A percentile compares a stretch with the other conserved stretches of the same genome.
phyloP scores from a whole-genome alignment of 2,329 filamentous ascomycete species.

The Helotiales sp. region DNA sequence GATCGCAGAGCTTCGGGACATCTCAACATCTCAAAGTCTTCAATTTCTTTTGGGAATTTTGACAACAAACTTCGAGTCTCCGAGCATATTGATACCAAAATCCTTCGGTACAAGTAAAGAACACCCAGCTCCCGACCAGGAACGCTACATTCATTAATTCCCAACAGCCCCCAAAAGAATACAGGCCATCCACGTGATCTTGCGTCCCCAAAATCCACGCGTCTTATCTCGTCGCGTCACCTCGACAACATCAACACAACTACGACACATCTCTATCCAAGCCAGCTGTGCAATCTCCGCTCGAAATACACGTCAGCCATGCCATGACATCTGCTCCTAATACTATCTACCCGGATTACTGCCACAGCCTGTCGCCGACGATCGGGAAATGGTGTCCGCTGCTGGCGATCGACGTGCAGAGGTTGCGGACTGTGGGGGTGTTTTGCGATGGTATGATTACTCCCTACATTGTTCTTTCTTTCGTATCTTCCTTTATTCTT shows the following conservation, averaged over 20 bases:
- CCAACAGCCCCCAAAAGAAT: no score
- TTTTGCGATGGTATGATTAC: slow-evolving; percentile 56
- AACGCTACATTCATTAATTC: no score
- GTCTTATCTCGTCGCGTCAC: slow-evolving; percentile 19
- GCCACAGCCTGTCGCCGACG: slow-evolving; percentile 66
- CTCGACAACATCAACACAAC: slow-evolving; percentile 18
- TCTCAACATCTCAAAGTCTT: no score
- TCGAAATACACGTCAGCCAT: slow-evolving; percentile 42
- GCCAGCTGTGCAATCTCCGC: background rate
- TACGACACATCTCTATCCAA: background rate
- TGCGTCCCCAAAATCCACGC: slow-evolving; percentile 1
- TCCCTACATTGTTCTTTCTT: background rate
- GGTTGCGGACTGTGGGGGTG: slow-evolving; percentile 52
- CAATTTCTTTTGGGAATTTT: no score
- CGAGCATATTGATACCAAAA: no score
- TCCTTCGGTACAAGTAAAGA: no score
- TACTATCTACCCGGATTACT: slow-evolving; percentile 63
- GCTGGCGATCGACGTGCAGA: slow-evolving; percentile 55
- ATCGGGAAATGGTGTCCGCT: slow-evolving; percentile 64
- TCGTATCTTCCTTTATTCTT: background rate
- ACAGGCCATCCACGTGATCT: slow-evolving; percentile 11
- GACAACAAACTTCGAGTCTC: no score
- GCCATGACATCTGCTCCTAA: slow-evolving; percentile 52
- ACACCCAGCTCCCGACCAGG: no score
- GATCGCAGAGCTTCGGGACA: no score